Evolutionary conservation across 2,329 filamentous ascomycete genomes (phyloP), one percentile per base, ranked within the genome.

Genomic region (Rhynchosporium graminicola): DNA sequence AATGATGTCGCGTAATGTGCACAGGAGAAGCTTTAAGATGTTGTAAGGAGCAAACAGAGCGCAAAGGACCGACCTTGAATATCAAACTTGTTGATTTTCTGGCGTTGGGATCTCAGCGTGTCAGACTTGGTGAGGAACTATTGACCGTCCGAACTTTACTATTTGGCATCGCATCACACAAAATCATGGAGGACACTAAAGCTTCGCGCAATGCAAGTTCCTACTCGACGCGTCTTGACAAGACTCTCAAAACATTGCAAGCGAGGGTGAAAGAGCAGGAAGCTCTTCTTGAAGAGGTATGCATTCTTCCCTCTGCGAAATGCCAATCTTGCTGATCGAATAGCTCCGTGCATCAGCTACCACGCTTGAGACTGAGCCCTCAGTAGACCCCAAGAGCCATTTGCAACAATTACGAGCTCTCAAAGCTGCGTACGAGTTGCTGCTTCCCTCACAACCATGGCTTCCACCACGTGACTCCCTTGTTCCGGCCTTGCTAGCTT

Each of bases 401-500:
- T 69, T 78, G 2, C 70, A 70, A n/a, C 76, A 86, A 76, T 75
- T 83, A 36, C 77, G 76, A 59, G 73, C 78, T 43, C 78, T 92
- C 71, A 87, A 84, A 69, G 77, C 80, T 56, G 89, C 89, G 3
- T 91, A 92, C 69, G 82, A 85, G 58, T 80, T 82, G 15, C 77
- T 92, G 52, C 82, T 85, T 12, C 77, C 82, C 48, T 80, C 82
- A 13, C 81, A 87, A 57, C 87, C 88, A 8, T 85, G 86, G 68
- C 77, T 94, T 28, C 90, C 91, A 2, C 79, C 81, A 29, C 78
- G 84, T 9, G 84, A 82, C 56, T 94, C 91, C 26, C 80, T 87
- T 5, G 76, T 95, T 6, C 89, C 90, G 3, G 85, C 87, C 6
- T 79, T 96, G 4, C 74, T 95, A 46, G 90, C 91, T 5, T 76